A percentile compares a stretch with the other conserved stretches of the same genome.
Evolutionary conservation across 306 rosid genomes (phyloP).

Genomic region (Phaseolus lunatus): DNA sequence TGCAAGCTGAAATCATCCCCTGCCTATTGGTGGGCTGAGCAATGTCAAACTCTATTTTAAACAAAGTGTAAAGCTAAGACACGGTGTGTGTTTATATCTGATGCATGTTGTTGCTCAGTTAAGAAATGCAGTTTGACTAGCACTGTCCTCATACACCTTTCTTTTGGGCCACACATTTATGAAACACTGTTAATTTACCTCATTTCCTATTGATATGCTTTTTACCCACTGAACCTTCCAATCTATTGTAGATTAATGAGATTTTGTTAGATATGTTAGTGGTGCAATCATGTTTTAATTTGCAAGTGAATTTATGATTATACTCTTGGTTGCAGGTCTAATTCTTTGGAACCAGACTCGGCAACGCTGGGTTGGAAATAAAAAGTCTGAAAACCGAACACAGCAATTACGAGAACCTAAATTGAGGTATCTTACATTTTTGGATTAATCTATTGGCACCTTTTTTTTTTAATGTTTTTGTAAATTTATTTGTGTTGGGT

Average conservation of each 20-base stretch:
- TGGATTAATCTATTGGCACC: conserved; percentile 28
- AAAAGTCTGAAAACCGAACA: conserved; percentile 53
- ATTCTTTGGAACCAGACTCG: conserved; percentile 93
- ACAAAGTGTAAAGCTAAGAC: not conserved
- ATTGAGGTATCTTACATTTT: conserved; percentile 61
- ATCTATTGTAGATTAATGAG: not conserved
- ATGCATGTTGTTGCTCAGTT: conserved; percentile 11
- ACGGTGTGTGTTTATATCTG: not conserved
- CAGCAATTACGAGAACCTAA: conserved; percentile 80
- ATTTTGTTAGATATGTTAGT: conserved; percentile 12
- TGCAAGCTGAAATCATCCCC: conserved; percentile 10
- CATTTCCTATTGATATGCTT: conserved; percentile 22
- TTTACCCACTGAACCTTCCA: not conserved
- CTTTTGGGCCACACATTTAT: not conserved
- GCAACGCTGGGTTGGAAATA: conserved; percentile 85
- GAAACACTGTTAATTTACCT: conserved; percentile 13
- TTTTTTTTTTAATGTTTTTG: not conserved
- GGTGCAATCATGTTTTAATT: conserved; percentile 28
- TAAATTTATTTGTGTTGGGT: conserved; percentile 7
- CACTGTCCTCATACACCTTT: not conserved
- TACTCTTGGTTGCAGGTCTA: conserved; percentile 66
- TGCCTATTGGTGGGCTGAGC: not conserved
- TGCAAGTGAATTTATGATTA: conserved; percentile 22
- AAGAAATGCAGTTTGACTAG: conserved; percentile 8
- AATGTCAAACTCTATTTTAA: conserved; percentile 12